Base-by-base conservation (phyloP, 2,329 filamentous ascomycete genomes). In the Chrysoporthe deuterocubensis region DNA sequence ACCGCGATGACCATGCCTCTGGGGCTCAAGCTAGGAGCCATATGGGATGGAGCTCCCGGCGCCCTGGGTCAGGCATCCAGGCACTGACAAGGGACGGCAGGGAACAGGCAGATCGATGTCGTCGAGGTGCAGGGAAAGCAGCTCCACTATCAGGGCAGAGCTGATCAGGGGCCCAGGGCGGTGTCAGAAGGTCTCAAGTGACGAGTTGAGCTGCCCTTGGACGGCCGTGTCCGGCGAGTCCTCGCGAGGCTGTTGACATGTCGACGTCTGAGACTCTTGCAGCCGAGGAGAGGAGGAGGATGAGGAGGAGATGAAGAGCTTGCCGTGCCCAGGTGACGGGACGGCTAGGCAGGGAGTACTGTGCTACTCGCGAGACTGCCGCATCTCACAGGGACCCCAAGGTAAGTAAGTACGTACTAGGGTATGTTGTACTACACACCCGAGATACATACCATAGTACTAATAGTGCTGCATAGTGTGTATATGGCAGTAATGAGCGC, bases 81-180 rank as follows among this genome's bases (percentile, higher is more conserved):
- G 43, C 21, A 52, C 21, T 52, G 40, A 42, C 57, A 60, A 42
- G 57, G 59, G 59, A 46, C 37, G 58, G 42, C 59, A 34, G 42
- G 59, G n/a, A 48, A 62, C 5, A 48, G 59, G 43, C 59, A 62
- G 59, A 62, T 62, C 60, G 32, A 62, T 42, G 46, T 40, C 34
- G 59, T 40, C 9, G 16, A 62, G 46, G 18, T 46, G 52, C 62
- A 64, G 62, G 62, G 26, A 50, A 26, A 32, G 43, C 26, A 21
- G 37, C 54, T 58, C 63, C 63, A 65, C 63, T 59, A 65, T 65
- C 63, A 65, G 54, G 63, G 63, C 52, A 65, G 54, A 57, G 62
- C 40, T 32, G 26, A 46, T 44, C 50, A 57, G 62, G 62, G 62
- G 62, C 14, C 52, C 60, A 40, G 46, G 44, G 60, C 60, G 60